Conservation (phyloP, 306 rosid species). For the Geum urbanum region DNA sequence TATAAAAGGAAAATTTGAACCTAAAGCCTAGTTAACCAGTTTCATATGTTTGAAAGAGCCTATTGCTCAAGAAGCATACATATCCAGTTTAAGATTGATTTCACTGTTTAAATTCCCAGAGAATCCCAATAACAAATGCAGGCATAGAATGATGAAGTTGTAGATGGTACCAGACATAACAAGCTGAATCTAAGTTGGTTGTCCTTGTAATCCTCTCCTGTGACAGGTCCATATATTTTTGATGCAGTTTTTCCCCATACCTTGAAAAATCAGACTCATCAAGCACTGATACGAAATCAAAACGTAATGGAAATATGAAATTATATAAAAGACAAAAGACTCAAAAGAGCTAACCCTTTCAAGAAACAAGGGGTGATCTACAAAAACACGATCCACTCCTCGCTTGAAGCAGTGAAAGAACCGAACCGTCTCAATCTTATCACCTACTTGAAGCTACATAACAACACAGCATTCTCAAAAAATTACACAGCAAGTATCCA, state of each 20-base stretch:
- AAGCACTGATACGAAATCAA: neutral
- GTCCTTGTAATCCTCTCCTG: slow-evolving; percentile 67
- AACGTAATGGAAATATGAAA: no score
- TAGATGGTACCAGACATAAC: slow-evolving; percentile 52
- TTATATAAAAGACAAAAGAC: neutral
- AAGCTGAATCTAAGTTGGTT: slow-evolving; percentile 68
- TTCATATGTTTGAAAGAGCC: neutral
- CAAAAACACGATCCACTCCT: slow-evolving; percentile 80
- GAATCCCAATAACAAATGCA: neutral
- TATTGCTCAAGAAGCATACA: neutral
- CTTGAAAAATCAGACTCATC: slow-evolving; percentile 34
- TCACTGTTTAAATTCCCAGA: no score
- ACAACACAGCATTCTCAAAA: slow-evolving; percentile 9
- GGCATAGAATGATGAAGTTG: neutral
- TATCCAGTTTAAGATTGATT: no score
- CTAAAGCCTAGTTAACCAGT: neutral
- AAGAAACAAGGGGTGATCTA: slow-evolving; percentile 66
- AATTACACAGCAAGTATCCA: neutral
- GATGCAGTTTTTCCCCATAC: slow-evolving; percentile 77
- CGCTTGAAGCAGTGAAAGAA: slow-evolving; percentile 73
- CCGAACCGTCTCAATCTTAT: slow-evolving; percentile 47
- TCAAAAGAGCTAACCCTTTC: slow-evolving; percentile 51
- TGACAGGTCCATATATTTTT: slow-evolving; percentile 56
- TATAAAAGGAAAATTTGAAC: neutral
- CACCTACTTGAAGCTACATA: slow-evolving; percentile 49